Conservation (phyloP, 2,329 filamentous ascomycete genomes). For the Colletotrichum falcatum region DNA sequence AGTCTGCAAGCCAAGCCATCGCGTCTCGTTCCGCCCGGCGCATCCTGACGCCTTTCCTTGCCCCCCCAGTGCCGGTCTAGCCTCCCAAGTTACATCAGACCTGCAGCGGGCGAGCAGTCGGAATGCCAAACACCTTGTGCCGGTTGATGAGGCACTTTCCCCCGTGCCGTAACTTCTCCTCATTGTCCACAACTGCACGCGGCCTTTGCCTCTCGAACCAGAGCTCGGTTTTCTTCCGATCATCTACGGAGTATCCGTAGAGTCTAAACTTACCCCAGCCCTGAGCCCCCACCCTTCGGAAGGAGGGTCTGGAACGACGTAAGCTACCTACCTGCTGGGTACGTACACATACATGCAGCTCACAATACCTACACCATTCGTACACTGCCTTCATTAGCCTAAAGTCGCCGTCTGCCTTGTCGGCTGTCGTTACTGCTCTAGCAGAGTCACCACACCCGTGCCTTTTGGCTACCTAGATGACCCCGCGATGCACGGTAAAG, state of each 20-base stretch:
- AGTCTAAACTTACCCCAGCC: neutral
- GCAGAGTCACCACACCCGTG: constrained; percentile 24
- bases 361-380: neutral
- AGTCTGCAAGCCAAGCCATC: constrained; percentile 19
- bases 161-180: constrained; percentile 3
- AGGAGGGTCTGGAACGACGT: neutral
- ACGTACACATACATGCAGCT: neutral
- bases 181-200: neutral
- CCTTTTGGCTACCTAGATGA: constrained; percentile 13
- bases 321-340: too few relatives aligned
- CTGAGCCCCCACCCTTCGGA: neutral
- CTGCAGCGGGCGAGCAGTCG: constrained; percentile 22
- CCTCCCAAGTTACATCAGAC: constrained; percentile 25
- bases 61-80: constrained; percentile 19
- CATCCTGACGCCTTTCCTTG: constrained; percentile 19
- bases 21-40: constrained; percentile 30
- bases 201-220: constrained; percentile 3
- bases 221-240: constrained; percentile 31
- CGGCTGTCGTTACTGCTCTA: neutral
- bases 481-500: constrained; percentile 13
- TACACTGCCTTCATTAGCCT: constrained; percentile 34
- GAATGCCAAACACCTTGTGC: constrained; percentile 4
- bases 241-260: too few relatives aligned
- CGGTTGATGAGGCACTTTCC: constrained; percentile 9
- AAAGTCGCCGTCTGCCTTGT: constrained; percentile 17